Base-by-base conservation (phyloP, 495 filamentous ascomycete species). In the Aspergillus cristatus region DNA sequence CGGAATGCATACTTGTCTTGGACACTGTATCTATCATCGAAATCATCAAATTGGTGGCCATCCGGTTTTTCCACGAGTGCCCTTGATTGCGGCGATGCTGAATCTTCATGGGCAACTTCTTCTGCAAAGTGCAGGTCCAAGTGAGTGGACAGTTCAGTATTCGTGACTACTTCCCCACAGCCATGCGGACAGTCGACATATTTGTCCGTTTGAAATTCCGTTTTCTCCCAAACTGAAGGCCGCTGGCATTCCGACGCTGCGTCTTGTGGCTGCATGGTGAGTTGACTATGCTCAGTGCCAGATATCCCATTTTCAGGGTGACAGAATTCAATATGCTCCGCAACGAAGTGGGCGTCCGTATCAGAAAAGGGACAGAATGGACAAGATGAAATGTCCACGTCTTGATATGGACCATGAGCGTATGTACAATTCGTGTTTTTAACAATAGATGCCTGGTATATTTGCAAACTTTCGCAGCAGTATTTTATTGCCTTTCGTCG, bases 61-160 rank as follows among this genome's bases (percentile, higher is more conserved):
- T n/a, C 28, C 12, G 28, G 10, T n/a, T 14, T 11, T 11, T 12
- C 3, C 5, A 12, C 28, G 28, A 4, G 10, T 11, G 28, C 4
- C n/a, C 13, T 32, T 32, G 35, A 28, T 12, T 32, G 26, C 4
- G n/a, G 34, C 18, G 4, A 7, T 25, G 4, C 34, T 43, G 13
- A n/a, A 26, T 75, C 71, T 14, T 73, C 74, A 35, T 70, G 56
- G 7, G 60, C 62, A 34, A 74, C 58, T 10, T 61, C 58, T 50
- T 85, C 83, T 22, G 75, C 70, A 26, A 62, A 52, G 58, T 94
- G 87, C 34, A 88, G 60, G 51, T 88, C 82, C 26, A 87, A 58
- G 54, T 93, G 87, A 24, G 69, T 75, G 16, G 82, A 72, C 24
- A 91, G 56, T 43, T 86, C 77, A 2, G 60, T 50, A 11, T 72